phyloP scores from a whole-genome alignment of 192 early-diverging fungal species.

The Linnemannia hyalina region DNA sequence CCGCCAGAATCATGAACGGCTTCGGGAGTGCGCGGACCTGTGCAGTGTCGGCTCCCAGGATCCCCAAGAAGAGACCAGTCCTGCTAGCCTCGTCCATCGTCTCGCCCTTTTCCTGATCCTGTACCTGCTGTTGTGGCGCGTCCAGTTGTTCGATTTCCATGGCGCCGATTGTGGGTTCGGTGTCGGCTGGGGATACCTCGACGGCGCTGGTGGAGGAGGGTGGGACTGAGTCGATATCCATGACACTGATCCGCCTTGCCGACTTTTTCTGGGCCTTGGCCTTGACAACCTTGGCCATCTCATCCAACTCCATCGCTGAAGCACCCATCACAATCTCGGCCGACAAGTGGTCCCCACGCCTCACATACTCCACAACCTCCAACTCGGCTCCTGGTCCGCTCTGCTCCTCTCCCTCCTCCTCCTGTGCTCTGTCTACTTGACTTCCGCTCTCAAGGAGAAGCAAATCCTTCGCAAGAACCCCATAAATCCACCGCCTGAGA shows the following conservation, averaged over 20 bases:
- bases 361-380: conserved; percentile 57
- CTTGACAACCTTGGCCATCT: conserved; percentile 15
- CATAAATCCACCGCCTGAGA: conserved; percentile 60
- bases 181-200: not conserved
- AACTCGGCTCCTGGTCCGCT: not conserved
- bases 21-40: conserved; percentile 32
- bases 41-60: conserved; percentile 38
- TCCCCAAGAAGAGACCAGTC: conserved; percentile 44
- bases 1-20: conserved; percentile 40
- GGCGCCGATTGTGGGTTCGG: too few species aligned
- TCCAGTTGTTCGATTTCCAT: not conserved
- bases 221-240: conserved; percentile 13
- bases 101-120: not conserved
- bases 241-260: conserved; percentile 21
- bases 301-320: conserved; percentile 31
- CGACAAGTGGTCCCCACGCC: conserved; percentile 58
- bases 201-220: not conserved
- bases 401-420: not conserved
- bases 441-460: not conserved
- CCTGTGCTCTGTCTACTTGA: not conserved
- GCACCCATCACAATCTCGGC: conserved; percentile 43
- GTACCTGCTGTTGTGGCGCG: not conserved
- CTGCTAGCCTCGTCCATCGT: conserved; percentile 34
- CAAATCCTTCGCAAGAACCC: conserved; percentile 27
- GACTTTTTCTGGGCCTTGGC: not conserved